Conservation (phyloP, 208 protist genomes). For the Naegleria fowleri region DNA sequence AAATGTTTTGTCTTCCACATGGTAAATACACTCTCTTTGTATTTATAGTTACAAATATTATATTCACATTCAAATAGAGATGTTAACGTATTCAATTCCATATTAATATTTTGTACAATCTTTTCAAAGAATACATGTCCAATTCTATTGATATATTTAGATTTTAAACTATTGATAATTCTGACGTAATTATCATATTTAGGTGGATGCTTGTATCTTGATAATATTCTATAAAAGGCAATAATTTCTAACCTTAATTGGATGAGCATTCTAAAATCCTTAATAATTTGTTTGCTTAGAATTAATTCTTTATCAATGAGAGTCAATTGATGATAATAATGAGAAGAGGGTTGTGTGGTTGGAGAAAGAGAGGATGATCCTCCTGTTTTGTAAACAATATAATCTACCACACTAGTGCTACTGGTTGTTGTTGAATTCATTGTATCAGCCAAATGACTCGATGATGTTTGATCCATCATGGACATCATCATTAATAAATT, state of each 20-base stretch:
- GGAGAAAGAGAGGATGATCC: background rate
- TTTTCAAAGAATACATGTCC: background rate
- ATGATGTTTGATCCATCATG: background rate
- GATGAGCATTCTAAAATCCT: conserved; percentile 10
- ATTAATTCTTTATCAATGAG: conserved; percentile 1
- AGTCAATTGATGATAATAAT: background rate
- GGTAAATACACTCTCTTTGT: background rate
- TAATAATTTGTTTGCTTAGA: background rate
- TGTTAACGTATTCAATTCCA: background rate
- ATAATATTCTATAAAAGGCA: conserved; percentile 14
- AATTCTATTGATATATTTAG: conserved; percentile 14
- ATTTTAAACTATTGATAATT: background rate
- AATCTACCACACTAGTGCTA: background rate
- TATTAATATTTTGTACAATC: background rate
- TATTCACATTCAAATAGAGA: background rate
- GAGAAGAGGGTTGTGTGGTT: background rate
- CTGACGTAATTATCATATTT: conserved; percentile 4
- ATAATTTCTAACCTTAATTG: conserved; percentile 20
- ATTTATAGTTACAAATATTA: conserved; percentile 1
- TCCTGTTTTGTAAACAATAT: background rate
- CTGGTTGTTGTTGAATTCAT: background rate
- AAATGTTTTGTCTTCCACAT: background rate
- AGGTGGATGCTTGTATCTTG: background rate
- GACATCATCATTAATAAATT: background rate
- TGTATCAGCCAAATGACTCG: background rate